Evolutionary conservation across 2,329 filamentous ascomycete species (phyloP), one percentile per base, ranked within the genome.

Genomic region (Lojkania enalia): DNA sequence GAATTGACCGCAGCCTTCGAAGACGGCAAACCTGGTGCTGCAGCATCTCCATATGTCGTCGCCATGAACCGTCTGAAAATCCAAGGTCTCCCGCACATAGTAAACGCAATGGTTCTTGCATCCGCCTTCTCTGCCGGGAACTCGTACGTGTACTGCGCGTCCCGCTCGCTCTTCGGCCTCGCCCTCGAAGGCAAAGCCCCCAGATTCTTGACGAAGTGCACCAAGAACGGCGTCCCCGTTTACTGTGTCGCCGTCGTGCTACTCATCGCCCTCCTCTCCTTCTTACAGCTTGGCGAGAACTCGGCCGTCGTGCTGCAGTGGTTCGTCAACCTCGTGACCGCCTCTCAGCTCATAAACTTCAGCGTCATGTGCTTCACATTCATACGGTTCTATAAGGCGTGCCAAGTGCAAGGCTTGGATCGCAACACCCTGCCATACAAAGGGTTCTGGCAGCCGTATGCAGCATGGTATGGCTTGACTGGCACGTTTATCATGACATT

Each of bases 311-410:
- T 91, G 1, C 74, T 91, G 49, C 76, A 78, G 46, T 90, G 87
- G 87, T 85, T 90, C 55, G 82, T 90, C 18, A 86, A 80, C 42
- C 69, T 88, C 61, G 79, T 88, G 3, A 90, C 87, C 4, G 85
- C 88, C 0, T 87, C 85, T 0, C 85, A 88, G 60, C 57, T 70
- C 31, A 67, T 71, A 42, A 71, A 70, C 43, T 71, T 66, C 54
- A 62, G 61, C 35, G 76, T 81, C 62, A 83, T 83, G 70, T 83
- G 82, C 57, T 77, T 84, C 44, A 85, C 86, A 0, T 92, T 88
- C 67, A 72, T 91, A 44, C 80, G 80, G 46, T 94, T 89, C 66
- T 76, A 85, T 64, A 82, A 83, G 38, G 87, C 88, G 0, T 77
- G 87, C 39, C 73, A 78, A 19, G 84, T 77, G 0, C 88, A 92